Percentiles rank a stretch among this genome's conserved stretches.
phyloP scores from a whole-genome alignment of 2,329 filamentous ascomycete genomes.

The Xylariales sp. region DNA sequence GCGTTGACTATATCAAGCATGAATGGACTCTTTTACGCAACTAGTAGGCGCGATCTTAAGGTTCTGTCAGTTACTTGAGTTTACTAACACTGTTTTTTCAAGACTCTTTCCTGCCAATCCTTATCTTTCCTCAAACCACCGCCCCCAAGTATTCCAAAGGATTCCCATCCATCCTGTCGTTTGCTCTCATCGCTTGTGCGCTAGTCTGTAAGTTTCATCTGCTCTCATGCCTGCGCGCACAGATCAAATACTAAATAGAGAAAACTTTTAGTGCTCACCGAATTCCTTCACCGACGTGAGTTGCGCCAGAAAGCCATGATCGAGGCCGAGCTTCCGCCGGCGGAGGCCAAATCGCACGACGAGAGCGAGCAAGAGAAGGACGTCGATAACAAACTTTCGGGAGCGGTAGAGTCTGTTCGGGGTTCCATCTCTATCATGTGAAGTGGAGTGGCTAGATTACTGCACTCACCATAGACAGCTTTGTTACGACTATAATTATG shows the following conservation, averaged over 20 bases:
- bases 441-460: too few relatives aligned
- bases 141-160: conserved; percentile 22
- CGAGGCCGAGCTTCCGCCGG: background rate
- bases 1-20: conserved; percentile 26
- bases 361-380: background rate
- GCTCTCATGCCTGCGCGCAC: too few relatives aligned
- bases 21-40: conserved; percentile 26
- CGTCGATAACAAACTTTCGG: background rate
- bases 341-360: background rate
- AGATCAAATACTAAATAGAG: background rate
- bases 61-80: background rate
- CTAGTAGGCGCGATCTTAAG: conserved; percentile 4
- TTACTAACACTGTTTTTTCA: background rate
- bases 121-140: conserved; percentile 28
- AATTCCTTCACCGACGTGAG: conserved; percentile 9
- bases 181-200: conserved; percentile 2
- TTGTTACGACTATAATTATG: too few relatives aligned
- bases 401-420: background rate
- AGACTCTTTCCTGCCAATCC: conserved; percentile 24
- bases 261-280: conserved; percentile 3
- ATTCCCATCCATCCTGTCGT: conserved; percentile 7
- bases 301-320: conserved; percentile 5
- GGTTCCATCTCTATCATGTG: conserved; percentile 1
- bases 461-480: too few relatives aligned
- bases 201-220: conserved; percentile 3